These are phyloP conservation scores for Russula dissimulans DNA, from an alignment of 768 basidiomycete species.

Conservation along the genomic window DNA sequence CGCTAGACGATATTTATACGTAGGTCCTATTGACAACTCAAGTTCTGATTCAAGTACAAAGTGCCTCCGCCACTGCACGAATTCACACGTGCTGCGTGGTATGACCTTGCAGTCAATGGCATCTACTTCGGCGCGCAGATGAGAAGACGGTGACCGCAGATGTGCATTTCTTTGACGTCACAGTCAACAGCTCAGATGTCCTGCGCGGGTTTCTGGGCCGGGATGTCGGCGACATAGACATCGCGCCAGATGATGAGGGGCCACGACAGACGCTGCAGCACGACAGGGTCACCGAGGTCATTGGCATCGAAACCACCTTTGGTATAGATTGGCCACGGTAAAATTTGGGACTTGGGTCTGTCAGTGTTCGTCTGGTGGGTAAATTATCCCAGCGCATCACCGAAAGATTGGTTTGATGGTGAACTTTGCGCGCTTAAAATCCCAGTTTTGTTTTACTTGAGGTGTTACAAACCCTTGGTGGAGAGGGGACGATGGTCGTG, in stretches of 20 bases:
- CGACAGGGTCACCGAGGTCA: slow-evolving; percentile 45
- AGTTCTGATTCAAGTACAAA: slow-evolving; percentile 33
- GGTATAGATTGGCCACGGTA: slow-evolving; percentile 1
- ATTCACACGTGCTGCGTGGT: slow-evolving; percentile 5
- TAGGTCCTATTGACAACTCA: too few relatives aligned
- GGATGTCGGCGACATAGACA: slow-evolving; percentile 29
- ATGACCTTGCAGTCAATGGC: slow-evolving; percentile 2
- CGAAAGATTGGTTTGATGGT: slow-evolving; percentile 38
- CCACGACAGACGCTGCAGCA: slow-evolving; percentile 41
- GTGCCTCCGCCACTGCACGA: slow-evolving; percentile 38
- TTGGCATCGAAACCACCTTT: slow-evolving; percentile 55
- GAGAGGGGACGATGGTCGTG: slow-evolving; percentile 39
- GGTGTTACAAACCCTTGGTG: slow-evolving; percentile 32
- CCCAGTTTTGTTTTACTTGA: slow-evolving; percentile 42
- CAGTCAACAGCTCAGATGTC: slow-evolving; percentile 46
- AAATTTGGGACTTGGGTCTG: too few relatives aligned
- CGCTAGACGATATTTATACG: too few relatives aligned
- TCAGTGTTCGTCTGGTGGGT: slow-evolving; percentile 57
- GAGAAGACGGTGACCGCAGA: slow-evolving; percentile 40
- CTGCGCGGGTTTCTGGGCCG: slow-evolving; percentile 52
- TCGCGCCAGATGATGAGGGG: slow-evolving; percentile 25
- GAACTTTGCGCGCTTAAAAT: slow-evolving; percentile 52
- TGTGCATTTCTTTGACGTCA: slow-evolving; percentile 47
- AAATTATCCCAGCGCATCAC: slow-evolving; percentile 51
- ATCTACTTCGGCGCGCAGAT: background rate